phyloP scores from a whole-genome alignment of 1,139 yeast species.

The Candida frijolesensis region DNA sequence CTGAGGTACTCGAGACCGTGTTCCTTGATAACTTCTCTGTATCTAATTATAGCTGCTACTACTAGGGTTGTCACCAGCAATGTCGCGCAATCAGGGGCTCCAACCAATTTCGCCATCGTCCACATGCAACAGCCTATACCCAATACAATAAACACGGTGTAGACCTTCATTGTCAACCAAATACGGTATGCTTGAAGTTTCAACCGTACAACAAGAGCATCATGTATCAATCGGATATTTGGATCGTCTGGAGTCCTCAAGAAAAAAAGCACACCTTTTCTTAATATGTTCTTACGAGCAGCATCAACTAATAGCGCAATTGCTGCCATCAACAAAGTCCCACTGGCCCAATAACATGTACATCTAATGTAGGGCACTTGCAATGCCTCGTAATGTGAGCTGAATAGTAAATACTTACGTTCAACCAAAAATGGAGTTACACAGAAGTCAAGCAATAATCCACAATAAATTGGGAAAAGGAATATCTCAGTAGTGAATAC shows the following conservation, averaged over 20 bases:
- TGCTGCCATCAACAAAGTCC: conserved; percentile 84
- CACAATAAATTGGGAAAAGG: conserved; percentile 86
- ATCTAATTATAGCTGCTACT: background rate
- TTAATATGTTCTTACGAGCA: conserved; percentile 69
- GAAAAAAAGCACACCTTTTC: conserved; percentile 89
- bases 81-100: conserved; percentile 18
- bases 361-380: conserved; percentile 25
- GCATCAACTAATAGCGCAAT: conserved; percentile 87
- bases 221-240: conserved; percentile 83
- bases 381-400: conserved; percentile 26
- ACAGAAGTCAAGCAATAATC: conserved; percentile 68
- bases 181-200: conserved; percentile 73
- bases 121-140: conserved; percentile 76
- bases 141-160: conserved; percentile 67
- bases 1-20: conserved; percentile 13
- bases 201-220: conserved; percentile 79
- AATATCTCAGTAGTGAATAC: conserved; percentile 80
- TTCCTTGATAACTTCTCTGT: background rate
- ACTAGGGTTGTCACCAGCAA: background rate
- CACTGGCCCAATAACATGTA: conserved; percentile 65
- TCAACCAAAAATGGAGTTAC: conserved; percentile 50
- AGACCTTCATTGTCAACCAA: conserved; percentile 72
- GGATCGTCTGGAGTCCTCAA: conserved; percentile 96
- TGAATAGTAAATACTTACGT: conserved; percentile 25
- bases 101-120: conserved; percentile 41